A percentile compares a stretch with the other conserved stretches of the same genome.
Evolutionary conservation across 176 grass and related monocot species (phyloP).

Genomic region (Phyllostachys edulis): DNA sequence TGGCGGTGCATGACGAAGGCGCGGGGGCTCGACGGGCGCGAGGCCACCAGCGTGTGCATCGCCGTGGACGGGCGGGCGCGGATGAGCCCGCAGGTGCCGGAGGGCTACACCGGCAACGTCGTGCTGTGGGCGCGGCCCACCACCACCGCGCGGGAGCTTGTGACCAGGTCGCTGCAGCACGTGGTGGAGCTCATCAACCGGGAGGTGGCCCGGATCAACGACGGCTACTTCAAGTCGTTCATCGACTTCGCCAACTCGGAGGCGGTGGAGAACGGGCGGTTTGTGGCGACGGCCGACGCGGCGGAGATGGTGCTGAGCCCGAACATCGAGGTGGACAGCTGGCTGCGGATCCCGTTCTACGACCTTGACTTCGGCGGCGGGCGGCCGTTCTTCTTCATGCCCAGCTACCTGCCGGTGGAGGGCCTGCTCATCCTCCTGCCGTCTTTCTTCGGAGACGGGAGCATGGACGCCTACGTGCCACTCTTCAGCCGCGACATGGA

Average conservation of each 20-base stretch:
- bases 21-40: conserved; percentile 4
- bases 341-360: conserved; percentile 36
- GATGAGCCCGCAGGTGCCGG: conserved; percentile 23
- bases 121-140: conserved; percentile 34
- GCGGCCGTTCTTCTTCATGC: conserved; percentile 35
- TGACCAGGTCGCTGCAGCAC: conserved; percentile 13
- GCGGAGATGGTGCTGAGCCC: conserved; percentile 29
- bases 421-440: conserved; percentile 29
- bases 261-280: conserved; percentile 4
- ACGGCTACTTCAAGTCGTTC: conserved; percentile 42
- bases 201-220: conserved; percentile 22
- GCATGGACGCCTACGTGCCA: conserved; percentile 26
- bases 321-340: conserved; percentile 33
- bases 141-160: not conserved
- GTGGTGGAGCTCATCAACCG: conserved; percentile 28
- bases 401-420: conserved; percentile 35
- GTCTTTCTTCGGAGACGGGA: conserved; percentile 16
- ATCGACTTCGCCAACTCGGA: conserved; percentile 27
- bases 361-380: conserved; percentile 39
- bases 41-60: conserved; percentile 25
- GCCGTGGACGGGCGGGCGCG: conserved; percentile 30
- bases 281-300: conserved; percentile 31
- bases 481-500: conserved; percentile 30
- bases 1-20: conserved; percentile 33
- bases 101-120: conserved; percentile 25